Base-by-base conservation (phyloP, 257 asterid species). In the Vinca minor region DNA sequence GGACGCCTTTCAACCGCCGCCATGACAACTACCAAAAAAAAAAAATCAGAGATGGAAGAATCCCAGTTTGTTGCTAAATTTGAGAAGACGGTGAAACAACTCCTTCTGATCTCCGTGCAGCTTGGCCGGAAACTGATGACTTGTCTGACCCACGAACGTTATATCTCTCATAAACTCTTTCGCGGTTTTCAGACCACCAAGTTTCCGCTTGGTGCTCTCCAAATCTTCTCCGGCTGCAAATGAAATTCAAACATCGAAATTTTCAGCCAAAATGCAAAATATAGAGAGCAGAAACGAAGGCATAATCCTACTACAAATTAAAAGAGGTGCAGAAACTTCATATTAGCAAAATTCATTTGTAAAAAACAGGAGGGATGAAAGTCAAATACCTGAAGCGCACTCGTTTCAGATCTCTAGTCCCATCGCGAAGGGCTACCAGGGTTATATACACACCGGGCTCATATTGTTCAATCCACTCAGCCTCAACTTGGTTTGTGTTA, bases 101-200 rank as follows among this genome's bases (percentile, higher is more conserved):
- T 71, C 98, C 94, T 69, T 86, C 95, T 9, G 89, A 85, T 74
- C 87, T 79, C 14, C 83, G 78, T n/a, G 84, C 84, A 46, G 82
- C 77, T 78, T 80, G 95, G 61, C 91, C 88, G 0, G 84, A 76
- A 68, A 87, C 85, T 34, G 96, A 79, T 15, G 95, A 73, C 79
- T 85, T 87, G 73, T 87, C 96, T 1, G 96, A 92, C 55, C 95
- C 95, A 1, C 98, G 83, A 38, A 92, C 91, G 28, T 89, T 92
- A 69, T 89, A 92, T 62, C 78, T 85, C 81, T 89, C 91, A 5
- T 89, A 87, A 18, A 92, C 96, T 50, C 76, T 92, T 56, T 89
- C 98, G n/a, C 97, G 87, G 67, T 92, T 92, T 79, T 92, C 98
- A 2, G 96, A 87, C 98, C 98, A 92, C 98, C 98, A 92, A 4